phyloP scores from a whole-genome alignment of 192 early-diverging fungal species.

The Backusella tarrabulga region DNA sequence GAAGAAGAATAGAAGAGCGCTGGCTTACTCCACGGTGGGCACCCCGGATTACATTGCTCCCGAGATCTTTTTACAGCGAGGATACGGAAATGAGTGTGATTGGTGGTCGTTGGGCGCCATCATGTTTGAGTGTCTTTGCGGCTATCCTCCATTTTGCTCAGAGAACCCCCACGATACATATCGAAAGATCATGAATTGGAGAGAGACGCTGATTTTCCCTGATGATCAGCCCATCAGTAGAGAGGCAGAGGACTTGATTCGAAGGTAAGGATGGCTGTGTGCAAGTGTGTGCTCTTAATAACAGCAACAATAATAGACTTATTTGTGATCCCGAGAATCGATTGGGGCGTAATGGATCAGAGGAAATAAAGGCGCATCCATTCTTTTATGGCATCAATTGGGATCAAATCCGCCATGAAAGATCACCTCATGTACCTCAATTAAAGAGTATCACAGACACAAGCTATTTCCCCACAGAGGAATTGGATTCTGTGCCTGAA shows the following conservation, averaged over 20 bases:
- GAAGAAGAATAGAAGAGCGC: constrained; percentile 93
- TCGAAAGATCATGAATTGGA: constrained; percentile 98
- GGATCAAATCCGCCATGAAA: constrained; percentile 75
- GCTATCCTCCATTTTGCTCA: constrained; percentile 97
- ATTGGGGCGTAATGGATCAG: constrained; percentile 78
- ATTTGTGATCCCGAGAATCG: constrained; percentile 87
- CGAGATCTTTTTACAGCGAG: constrained; percentile 92
- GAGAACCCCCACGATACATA: constrained; percentile 97
- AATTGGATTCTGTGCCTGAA: constrained; percentile 76
- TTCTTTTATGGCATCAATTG: constrained; percentile 96
- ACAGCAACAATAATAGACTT: constrained; percentile 46
- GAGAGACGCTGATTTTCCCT: constrained; percentile 86
- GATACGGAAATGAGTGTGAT: constrained; percentile 97
- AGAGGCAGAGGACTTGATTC: constrained; percentile 92
- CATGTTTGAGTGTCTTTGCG: constrained; percentile 98
- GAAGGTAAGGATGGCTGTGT: constrained; percentile 48
- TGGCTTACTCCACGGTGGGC: constrained; percentile 98
- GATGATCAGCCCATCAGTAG: constrained; percentile 89
- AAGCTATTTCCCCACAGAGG: constrained; percentile 96
- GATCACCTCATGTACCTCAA: constrained; percentile 92
- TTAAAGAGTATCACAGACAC: constrained; percentile 96
- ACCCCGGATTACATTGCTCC: constrained; percentile 96
- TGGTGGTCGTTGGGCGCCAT: constrained; percentile 99
- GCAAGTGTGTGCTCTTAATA: too few relatives aligned
- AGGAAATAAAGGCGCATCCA: constrained; percentile 89